Percentiles rank a stretch among this genome's conserved stretches.
These are phyloP conservation scores for Lactuca sativa DNA, from an alignment of 129 eudicot species.

Conservation along the genomic window DNA sequence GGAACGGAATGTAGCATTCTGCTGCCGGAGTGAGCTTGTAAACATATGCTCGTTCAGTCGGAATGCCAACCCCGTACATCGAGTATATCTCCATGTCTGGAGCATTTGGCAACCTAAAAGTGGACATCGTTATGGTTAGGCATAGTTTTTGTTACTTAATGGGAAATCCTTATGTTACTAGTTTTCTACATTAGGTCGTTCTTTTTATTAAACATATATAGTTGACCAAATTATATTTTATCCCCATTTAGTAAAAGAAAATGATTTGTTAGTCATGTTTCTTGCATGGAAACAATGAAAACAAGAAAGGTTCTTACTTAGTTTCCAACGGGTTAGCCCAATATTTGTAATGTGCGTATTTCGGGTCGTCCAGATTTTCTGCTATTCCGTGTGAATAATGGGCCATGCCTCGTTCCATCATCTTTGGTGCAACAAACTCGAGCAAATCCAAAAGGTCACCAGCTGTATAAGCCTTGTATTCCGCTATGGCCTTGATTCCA, in stretches of 20 bases:
- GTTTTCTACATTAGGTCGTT: no score
- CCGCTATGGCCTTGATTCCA: slow-evolving; percentile 80
- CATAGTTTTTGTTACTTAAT: background rate
- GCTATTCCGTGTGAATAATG: slow-evolving; percentile 89
- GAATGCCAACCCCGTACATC: slow-evolving; percentile 87
- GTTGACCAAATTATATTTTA: no score
- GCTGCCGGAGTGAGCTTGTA: slow-evolving; percentile 54
- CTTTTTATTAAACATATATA: no score
- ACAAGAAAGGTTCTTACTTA: slow-evolving; percentile 46
- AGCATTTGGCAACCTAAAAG: slow-evolving; percentile 76
- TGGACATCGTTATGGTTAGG: background rate
- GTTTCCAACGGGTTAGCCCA: slow-evolving; percentile 97
- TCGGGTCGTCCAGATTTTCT: slow-evolving; percentile 81
- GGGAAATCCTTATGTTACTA: no score
- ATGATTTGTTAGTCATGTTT: no score
- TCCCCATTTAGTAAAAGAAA: no score
- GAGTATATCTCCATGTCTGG: slow-evolving; percentile 89
- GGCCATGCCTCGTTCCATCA: slow-evolving; percentile 84
- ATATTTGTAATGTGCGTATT: slow-evolving; percentile 74
- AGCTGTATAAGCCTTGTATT: slow-evolving; percentile 76
- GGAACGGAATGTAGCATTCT: slow-evolving; percentile 84
- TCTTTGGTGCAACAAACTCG: slow-evolving; percentile 84
- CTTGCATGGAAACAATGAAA: background rate
- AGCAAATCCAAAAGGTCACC: slow-evolving; percentile 73
- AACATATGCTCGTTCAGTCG: slow-evolving; percentile 82